Percentiles rank a stretch among this genome's conserved stretches.
These are phyloP conservation scores for Solanum hybrid DNA, from an alignment of 305 asterid species.

Conservation along the genomic window DNA sequence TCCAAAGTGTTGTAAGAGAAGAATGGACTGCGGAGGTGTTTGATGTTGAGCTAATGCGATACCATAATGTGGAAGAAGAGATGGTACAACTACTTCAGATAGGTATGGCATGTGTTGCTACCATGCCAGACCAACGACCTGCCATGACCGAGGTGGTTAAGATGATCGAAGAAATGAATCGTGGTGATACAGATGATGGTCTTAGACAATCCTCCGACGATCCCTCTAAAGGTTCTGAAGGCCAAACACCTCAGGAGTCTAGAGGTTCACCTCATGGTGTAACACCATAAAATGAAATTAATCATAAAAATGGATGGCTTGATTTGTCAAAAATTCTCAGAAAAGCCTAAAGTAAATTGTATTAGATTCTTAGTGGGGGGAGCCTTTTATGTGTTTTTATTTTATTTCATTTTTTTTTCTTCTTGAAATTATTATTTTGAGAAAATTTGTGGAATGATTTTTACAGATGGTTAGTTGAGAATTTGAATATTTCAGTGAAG, in stretches of 20 bases:
- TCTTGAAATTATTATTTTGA: neutral
- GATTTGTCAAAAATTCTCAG: neutral
- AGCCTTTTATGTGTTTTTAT: neutral
- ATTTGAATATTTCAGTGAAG: neutral
- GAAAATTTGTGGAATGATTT: slow-evolving; percentile 4
- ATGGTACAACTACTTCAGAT: slow-evolving; percentile 98
- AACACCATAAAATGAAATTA: slow-evolving; percentile 10
- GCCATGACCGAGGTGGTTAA: slow-evolving; percentile 63
- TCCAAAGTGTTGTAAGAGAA: slow-evolving; percentile 92
- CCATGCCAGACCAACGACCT: slow-evolving; percentile 84
- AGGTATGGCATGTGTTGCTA: slow-evolving; percentile 90
- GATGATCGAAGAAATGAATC: slow-evolving; percentile 81
- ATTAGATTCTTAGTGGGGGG: neutral
- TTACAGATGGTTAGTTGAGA: neutral
- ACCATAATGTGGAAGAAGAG: slow-evolving; percentile 85
- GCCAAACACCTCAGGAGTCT: slow-evolving; percentile 67
- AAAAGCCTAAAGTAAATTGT: neutral
- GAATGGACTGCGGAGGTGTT: slow-evolving; percentile 99
- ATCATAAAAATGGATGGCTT: neutral
- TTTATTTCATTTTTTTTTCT: neutral
- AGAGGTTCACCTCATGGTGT: slow-evolving; percentile 45
- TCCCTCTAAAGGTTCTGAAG: slow-evolving; percentile 58
- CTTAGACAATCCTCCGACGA: slow-evolving; percentile 73
- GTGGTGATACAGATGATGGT: slow-evolving; percentile 73
- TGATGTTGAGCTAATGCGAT: slow-evolving; percentile 92